phyloP scores from a whole-genome alignment of 805 yeast genomes.

The Ogataea ganodermae region DNA sequence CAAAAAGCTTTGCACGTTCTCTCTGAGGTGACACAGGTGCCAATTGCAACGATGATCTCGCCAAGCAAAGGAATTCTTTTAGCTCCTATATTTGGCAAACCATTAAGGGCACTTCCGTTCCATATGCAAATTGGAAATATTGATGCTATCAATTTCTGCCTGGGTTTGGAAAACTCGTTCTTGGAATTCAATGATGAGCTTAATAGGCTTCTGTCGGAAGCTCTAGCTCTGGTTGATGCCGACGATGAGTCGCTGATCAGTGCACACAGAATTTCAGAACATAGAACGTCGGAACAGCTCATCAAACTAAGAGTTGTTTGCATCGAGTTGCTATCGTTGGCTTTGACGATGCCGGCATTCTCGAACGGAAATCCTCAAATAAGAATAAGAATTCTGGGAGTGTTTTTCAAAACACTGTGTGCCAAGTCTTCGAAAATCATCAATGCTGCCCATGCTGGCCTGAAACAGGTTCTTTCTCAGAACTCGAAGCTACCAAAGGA shows the following conservation, averaged over 20 bases:
- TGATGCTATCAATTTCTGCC: constrained; percentile 93
- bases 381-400: constrained; percentile 83
- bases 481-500: constrained; percentile 92
- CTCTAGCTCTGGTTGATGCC: constrained; percentile 92
- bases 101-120: constrained; percentile 93
- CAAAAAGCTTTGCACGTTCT: constrained; percentile 67
- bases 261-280: constrained; percentile 81
- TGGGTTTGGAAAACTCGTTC: constrained; percentile 77
- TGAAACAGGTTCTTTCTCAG: constrained; percentile 79
- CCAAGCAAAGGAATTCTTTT: constrained; percentile 81
- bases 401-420: constrained; percentile 89
- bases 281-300: constrained; percentile 84
- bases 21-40: constrained; percentile 67
- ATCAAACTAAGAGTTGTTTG: constrained; percentile 89
- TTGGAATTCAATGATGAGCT: constrained; percentile 87
- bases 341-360: constrained; percentile 83
- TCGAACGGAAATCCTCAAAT: constrained; percentile 64
- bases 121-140: constrained; percentile 99
- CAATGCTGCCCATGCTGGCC: constrained; percentile 89
- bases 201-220: constrained; percentile 81
- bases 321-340: constrained; percentile 76
- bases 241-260: constrained; percentile 94
- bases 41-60: constrained; percentile 73
- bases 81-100: constrained; percentile 96
- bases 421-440: constrained; percentile 84